These are phyloP conservation scores for Combretum micranthum DNA, from an alignment of 345 rosid genomes.

Conservation along the genomic window DNA sequence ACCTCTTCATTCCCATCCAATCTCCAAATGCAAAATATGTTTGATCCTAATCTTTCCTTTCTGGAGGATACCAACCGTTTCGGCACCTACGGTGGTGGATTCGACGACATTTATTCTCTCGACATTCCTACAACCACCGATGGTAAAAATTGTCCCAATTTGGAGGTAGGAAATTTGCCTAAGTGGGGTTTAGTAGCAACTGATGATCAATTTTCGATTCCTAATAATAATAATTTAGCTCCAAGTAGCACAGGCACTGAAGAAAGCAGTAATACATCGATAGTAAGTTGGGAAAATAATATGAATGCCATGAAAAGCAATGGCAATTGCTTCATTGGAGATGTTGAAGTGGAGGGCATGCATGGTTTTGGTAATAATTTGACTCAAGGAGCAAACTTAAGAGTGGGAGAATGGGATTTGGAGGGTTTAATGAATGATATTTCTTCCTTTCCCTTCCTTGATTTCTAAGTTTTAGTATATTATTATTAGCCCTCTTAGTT, in stretches of 20 bases:
- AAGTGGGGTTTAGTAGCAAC: no score
- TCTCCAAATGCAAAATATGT: constrained; percentile 32
- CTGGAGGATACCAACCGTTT: constrained; percentile 28
- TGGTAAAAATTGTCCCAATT: no score
- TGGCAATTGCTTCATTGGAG: constrained; percentile 27
- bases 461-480: constrained; percentile 43
- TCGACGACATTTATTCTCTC: background rate
- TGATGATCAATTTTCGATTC: no score
- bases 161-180: no score
- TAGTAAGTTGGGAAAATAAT: constrained; percentile 15
- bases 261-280: constrained; percentile 8
- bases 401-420: constrained; percentile 86
- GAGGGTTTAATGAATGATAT: constrained; percentile 70
- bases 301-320: constrained; percentile 35
- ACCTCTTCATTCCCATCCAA: constrained; percentile 44
- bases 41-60: constrained; percentile 28
- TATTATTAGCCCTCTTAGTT: constrained; percentile 25
- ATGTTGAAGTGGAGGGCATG: constrained; percentile 47
- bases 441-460: constrained; percentile 72
- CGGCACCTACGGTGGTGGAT: constrained; percentile 29
- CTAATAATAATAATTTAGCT: no score
- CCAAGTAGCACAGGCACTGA: constrained; percentile 15
- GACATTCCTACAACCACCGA: no score
- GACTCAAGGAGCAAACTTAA: constrained; percentile 53
- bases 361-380: constrained; percentile 50